A percentile compares a stretch with the other conserved stretches of the same genome.
phyloP scores from a whole-genome alignment of 306 rosid genomes.

The Elaeagnus macrophylla region DNA sequence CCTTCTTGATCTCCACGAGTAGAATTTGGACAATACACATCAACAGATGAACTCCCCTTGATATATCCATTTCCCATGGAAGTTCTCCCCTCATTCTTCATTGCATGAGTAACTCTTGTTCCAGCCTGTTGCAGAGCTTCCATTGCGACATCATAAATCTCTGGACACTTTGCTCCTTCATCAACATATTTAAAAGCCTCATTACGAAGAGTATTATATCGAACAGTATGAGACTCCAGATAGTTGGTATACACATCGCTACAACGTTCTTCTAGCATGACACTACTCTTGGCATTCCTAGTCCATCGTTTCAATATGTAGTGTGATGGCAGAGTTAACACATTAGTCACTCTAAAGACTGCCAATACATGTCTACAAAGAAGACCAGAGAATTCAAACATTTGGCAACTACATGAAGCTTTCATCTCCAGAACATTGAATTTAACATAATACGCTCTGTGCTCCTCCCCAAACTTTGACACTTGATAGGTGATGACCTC shows the following conservation, averaged over 20 bases:
- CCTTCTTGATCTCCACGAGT: slow-evolving; percentile 35
- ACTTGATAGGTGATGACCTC: slow-evolving; percentile 74
- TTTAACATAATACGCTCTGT: slow-evolving; percentile 60
- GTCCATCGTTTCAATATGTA: slow-evolving; percentile 97
- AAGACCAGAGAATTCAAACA: slow-evolving; percentile 99
- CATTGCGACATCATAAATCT: slow-evolving; percentile 61
- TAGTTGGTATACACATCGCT: slow-evolving; percentile 65
- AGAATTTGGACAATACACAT: slow-evolving; percentile 32
- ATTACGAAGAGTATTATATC: slow-evolving; percentile 79
- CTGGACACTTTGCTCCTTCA: slow-evolving; percentile 63
- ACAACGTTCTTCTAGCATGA: slow-evolving; percentile 68
- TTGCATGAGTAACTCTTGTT: slow-evolving; percentile 49
- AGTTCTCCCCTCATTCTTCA: slow-evolving; percentile 45
- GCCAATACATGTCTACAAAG: slow-evolving; percentile 94
- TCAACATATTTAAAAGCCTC: slow-evolving; percentile 83
- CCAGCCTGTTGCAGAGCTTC: slow-evolving; percentile 65
- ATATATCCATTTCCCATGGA: slow-evolving; percentile 50
- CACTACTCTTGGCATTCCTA: slow-evolving; percentile 91
- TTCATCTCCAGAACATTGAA: slow-evolving; percentile 91
- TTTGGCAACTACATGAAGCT: slow-evolving; percentile 89
- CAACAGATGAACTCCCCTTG: slow-evolving; percentile 35
- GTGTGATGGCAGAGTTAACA: slow-evolving; percentile 91
- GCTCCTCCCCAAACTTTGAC: slow-evolving; percentile 91
- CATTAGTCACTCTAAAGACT: slow-evolving; percentile 94
- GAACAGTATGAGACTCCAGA: slow-evolving; percentile 94